These are phyloP conservation scores for Trypanosoma vivax DNA, from an alignment of 208 protist species.

Conservation along the genomic window DNA sequence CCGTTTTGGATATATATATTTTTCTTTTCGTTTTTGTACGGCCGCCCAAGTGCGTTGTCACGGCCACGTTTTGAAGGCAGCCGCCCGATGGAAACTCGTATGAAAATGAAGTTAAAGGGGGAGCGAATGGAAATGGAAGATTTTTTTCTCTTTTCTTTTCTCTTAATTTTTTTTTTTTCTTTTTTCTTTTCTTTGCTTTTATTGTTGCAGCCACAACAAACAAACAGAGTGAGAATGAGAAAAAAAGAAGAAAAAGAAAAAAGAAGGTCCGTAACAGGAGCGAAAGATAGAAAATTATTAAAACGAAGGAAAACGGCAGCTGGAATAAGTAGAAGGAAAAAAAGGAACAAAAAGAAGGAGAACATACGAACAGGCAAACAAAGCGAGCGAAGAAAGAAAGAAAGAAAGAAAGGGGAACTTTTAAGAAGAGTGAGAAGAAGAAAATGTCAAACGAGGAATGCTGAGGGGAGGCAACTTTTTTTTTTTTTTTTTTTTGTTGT, in stretches of 20 bases:
- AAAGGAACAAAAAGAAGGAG: slow-evolving; percentile 19
- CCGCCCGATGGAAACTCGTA: not conserved
- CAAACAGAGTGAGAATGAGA: slow-evolving; percentile 1
- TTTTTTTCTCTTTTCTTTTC: not conserved
- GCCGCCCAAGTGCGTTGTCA: too few species aligned
- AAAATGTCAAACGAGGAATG: not conserved
- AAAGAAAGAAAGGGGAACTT: slow-evolving; percentile 1
- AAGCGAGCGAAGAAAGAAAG: not conserved
- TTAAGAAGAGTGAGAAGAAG: not conserved
- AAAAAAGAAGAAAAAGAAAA: slow-evolving; percentile 5
- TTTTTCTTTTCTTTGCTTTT: slow-evolving; percentile 4
- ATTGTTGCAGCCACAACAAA: not conserved
- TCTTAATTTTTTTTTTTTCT: slow-evolving; percentile 8
- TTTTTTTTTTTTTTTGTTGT: slow-evolving; percentile 7
- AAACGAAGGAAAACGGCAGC: not conserved
- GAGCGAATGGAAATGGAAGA: not conserved
- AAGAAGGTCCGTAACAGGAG: not conserved
- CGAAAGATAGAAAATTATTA: not conserved
- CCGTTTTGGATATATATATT: too few species aligned
- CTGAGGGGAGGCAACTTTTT: not conserved
- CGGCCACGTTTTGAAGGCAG: not conserved
- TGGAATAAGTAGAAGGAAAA: slow-evolving; percentile 3
- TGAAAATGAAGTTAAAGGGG: not conserved
- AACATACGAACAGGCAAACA: not conserved
- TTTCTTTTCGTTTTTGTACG: too few species aligned